Evolutionary conservation across 352 stramenopile genomes (phyloP).

Genomic region (Globisporangium cederbergense): DNA sequence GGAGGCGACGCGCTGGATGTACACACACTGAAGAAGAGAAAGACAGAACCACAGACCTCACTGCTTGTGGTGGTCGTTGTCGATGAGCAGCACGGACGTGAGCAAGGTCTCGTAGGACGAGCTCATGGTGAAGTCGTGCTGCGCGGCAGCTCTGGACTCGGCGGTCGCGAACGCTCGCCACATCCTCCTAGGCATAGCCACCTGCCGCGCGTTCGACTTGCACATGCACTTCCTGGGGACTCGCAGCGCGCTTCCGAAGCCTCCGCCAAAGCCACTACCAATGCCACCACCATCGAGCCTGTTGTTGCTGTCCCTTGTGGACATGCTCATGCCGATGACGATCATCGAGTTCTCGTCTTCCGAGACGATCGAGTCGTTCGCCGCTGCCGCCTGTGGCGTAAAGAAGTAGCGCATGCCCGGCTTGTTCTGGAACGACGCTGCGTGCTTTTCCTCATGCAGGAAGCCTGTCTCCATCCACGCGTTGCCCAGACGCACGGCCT

Average conservation of each 20-base stretch:
- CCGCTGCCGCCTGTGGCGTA: not conserved
- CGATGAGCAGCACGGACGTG: conserved; percentile 12
- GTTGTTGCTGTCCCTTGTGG: conserved; percentile 5
- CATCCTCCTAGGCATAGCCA: not conserved
- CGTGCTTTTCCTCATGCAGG: conserved; percentile 50
- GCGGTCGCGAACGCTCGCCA: conserved; percentile 15
- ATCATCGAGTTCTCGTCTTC: conserved; percentile 16
- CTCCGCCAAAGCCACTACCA: not conserved
- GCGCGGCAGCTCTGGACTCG: conserved; percentile 13
- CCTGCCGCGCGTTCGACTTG: conserved; percentile 13
- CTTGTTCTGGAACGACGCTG: conserved; percentile 30
- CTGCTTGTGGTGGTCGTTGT: not conserved
- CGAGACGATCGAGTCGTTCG: conserved; percentile 10
- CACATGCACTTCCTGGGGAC: conserved; percentile 13
- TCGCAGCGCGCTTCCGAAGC: not conserved
- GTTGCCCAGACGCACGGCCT: conserved; percentile 56
- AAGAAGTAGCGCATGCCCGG: conserved; percentile 15
- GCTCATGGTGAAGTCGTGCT: conserved; percentile 18
- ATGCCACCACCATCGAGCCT: not conserved
- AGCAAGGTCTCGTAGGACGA: conserved; percentile 18
- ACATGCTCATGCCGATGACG: conserved; percentile 19
- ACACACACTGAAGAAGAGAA: not conserved
- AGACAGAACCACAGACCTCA: not conserved
- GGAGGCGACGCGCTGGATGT: no score
- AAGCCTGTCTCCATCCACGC: conserved; percentile 58